These are phyloP conservation scores for Pythium utonaiense DNA, from an alignment of 352 stramenopile genomes.

Conservation along the genomic window DNA sequence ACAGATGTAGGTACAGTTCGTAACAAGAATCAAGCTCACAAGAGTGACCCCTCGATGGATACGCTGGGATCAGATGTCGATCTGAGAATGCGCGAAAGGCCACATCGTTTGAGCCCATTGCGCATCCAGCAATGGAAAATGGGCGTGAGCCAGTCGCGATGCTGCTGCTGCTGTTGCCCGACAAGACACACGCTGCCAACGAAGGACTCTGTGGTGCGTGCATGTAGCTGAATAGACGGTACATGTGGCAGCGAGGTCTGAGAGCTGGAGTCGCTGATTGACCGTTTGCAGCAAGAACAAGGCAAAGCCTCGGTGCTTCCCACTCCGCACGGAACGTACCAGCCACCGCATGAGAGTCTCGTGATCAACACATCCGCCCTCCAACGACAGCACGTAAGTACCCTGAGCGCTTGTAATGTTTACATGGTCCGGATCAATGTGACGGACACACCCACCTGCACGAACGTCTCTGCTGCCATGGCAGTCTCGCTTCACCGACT, in stretches of 20 bases:
- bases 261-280: too few species aligned
- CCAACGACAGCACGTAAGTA: slow-evolving; percentile 13
- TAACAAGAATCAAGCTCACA: not conserved
- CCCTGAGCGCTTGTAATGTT: not conserved
- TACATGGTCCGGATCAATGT: not conserved
- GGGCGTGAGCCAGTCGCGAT: slow-evolving; percentile 2
- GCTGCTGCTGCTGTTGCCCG: slow-evolving; percentile 19
- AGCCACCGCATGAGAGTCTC: slow-evolving; percentile 17
- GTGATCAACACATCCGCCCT: slow-evolving; percentile 14
- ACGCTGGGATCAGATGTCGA: not conserved
- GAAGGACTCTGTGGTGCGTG: not conserved
- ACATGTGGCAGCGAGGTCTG: not conserved
- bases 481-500: slow-evolving; percentile 16
- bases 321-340: slow-evolving; percentile 2
- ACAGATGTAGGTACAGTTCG: slow-evolving; percentile 1
- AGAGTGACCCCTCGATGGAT: slow-evolving; percentile 6
- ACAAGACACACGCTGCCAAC: not conserved
- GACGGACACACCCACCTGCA: too few species aligned
- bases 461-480: not conserved
- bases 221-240: not conserved
- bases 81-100: not conserved
- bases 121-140: slow-evolving; percentile 18
- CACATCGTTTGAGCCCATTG: too few species aligned
- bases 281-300: not conserved
- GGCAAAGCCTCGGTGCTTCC: not conserved